Conservation (phyloP, 768 basidiomycete genomes). For the Asterophora parasitica region DNA sequence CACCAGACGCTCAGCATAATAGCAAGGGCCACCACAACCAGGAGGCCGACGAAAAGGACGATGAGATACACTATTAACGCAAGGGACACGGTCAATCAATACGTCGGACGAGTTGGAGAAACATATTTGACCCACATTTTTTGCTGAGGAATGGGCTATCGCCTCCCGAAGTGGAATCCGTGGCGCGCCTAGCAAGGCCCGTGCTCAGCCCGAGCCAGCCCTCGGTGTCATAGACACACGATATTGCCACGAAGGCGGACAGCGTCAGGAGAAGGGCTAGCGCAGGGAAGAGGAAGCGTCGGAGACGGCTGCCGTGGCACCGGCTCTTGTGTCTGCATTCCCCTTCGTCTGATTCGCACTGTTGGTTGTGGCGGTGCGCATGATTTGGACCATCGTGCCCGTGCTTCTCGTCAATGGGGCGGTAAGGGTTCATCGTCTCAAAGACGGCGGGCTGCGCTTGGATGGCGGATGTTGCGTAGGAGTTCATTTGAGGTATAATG, state of each 20-base stretch:
- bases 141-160: slow-evolving; percentile 31
- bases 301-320: slow-evolving; percentile 10
- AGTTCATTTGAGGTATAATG: background rate
- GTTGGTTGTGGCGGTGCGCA: background rate
- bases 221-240: slow-evolving; percentile 25
- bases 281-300: slow-evolving; percentile 31
- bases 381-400: background rate
- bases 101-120: background rate
- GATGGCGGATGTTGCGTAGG: background rate
- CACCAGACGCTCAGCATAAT: slow-evolving; percentile 65
- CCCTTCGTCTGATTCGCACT: background rate
- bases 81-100: background rate
- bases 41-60: slow-evolving; percentile 58
- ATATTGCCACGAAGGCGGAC: slow-evolving; percentile 25
- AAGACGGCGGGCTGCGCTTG: background rate
- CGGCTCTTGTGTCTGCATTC: background rate
- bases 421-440: background rate
- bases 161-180: slow-evolving; percentile 8
- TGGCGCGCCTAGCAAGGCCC: slow-evolving; percentile 28
- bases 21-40: slow-evolving; percentile 47
- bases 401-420: background rate
- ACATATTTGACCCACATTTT: slow-evolving; percentile 33
- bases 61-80: slow-evolving; percentile 53
- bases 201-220: slow-evolving; percentile 20
- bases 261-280: slow-evolving; percentile 27